These are phyloP conservation scores for Theileria orientalis DNA, from an alignment of 169 alveolate genomes.

Conservation along the genomic window DNA sequence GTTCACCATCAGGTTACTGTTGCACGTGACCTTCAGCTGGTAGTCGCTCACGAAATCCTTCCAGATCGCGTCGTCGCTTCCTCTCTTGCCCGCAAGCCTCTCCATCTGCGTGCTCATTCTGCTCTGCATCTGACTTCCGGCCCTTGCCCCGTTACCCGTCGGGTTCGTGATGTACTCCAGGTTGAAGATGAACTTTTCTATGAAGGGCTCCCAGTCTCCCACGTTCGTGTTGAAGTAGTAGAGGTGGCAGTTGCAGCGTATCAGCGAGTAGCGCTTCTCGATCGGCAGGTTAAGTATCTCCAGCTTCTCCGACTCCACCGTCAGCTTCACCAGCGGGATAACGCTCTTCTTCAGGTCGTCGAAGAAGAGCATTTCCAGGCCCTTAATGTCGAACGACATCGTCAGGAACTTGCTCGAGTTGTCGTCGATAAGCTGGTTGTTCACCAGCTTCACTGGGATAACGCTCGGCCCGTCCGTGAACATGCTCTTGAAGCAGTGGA, in stretches of 20 bases:
- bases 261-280: slow-evolving; percentile 54
- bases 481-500: slow-evolving; percentile 41
- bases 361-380: slow-evolving; percentile 73
- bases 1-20: slow-evolving; percentile 75
- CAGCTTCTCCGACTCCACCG: slow-evolving; percentile 57
- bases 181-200: slow-evolving; percentile 68
- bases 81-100: slow-evolving; percentile 12
- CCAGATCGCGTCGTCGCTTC: slow-evolving; percentile 71
- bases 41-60: slow-evolving; percentile 69
- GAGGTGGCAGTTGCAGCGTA: slow-evolving; percentile 61
- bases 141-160: slow-evolving; percentile 29
- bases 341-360: slow-evolving; percentile 78
- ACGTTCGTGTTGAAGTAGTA: slow-evolving; percentile 75
- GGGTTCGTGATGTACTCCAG: slow-evolving; percentile 55
- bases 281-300: slow-evolving; percentile 49
- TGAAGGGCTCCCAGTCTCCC: slow-evolving; percentile 83
- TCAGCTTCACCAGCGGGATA: slow-evolving; percentile 78
- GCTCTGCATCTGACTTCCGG: slow-evolving; percentile 1
- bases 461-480: slow-evolving; percentile 58
- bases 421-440: slow-evolving; percentile 12
- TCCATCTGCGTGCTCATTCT: slow-evolving; percentile 13
- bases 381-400: slow-evolving; percentile 68
- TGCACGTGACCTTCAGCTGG: slow-evolving; percentile 69
- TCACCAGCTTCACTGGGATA: slow-evolving; percentile 9
- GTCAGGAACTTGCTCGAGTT: slow-evolving; percentile 57